Evolutionary conservation across 768 basidiomycete genomes (phyloP).

Genomic region (Dioszegia hungarica): DNA sequence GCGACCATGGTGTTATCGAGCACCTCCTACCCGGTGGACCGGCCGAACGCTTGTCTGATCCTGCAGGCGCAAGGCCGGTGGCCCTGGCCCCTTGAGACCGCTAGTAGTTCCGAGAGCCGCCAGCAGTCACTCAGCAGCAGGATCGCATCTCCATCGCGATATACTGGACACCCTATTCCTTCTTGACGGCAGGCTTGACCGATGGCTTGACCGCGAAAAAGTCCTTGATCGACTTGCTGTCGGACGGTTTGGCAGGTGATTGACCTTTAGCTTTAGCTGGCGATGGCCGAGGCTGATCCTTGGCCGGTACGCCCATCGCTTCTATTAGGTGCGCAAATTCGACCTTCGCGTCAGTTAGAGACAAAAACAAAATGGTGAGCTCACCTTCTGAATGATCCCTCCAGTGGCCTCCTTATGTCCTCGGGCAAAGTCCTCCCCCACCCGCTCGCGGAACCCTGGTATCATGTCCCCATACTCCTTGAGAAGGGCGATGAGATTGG

Average conservation of each 20-base stretch:
- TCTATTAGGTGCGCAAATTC: conserved; percentile 5
- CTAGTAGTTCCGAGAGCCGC: no score
- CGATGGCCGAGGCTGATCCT: background rate
- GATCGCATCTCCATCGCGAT: no score
- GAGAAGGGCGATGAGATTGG: conserved; percentile 51
- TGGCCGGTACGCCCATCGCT: conserved; percentile 8
- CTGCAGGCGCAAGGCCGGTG: no score
- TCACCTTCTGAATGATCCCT: conserved; percentile 53
- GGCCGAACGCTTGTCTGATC: no score
- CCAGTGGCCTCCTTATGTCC: conserved; percentile 57
- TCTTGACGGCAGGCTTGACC: background rate
- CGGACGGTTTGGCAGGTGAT: background rate
- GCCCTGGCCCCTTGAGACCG: no score
- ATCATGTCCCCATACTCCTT: conserved; percentile 49
- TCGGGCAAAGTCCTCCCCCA: conserved; percentile 54
- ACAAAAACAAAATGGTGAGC: background rate
- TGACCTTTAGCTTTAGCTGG: background rate
- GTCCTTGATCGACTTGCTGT: background rate
- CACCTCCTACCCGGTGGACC: no score
- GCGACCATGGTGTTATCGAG: no score
- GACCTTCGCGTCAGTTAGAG: background rate
- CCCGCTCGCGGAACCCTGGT: conserved; percentile 49
- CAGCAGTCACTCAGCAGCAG: no score
- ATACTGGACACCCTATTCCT: no score
- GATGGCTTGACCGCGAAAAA: conserved; percentile 3